A percentile compares a stretch with the other conserved stretches of the same genome.
Evolutionary conservation across 192 early-diverging fungal species (phyloP).

Genomic region (Coemansia sp.): DNA sequence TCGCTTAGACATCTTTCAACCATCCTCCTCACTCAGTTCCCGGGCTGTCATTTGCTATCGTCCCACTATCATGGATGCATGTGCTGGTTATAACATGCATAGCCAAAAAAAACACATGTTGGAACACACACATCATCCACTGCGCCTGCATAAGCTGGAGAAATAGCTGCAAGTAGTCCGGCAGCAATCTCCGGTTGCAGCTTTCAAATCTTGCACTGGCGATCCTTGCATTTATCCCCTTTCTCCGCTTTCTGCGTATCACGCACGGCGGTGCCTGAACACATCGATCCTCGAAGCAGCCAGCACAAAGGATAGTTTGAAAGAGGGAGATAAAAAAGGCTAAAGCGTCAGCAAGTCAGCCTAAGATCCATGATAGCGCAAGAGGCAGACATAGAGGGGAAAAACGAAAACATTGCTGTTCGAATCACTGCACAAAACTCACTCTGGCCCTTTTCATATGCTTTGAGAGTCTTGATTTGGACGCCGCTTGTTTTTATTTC

Average conservation of each 20-base stretch:
- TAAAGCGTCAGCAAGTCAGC: neutral
- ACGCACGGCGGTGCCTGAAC: neutral
- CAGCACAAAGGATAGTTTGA: neutral
- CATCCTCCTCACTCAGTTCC: neutral
- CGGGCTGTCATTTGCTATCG: neutral
- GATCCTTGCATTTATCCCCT: constrained; percentile 10
- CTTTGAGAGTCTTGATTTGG: no score
- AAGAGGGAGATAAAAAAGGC: neutral
- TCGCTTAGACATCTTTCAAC: neutral
- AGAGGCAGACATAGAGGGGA: neutral
- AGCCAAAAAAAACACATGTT: neutral
- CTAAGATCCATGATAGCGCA: neutral
- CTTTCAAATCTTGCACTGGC: constrained; percentile 3
- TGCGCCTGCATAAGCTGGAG: neutral
- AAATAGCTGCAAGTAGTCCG: neutral
- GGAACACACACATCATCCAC: neutral
- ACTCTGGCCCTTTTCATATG: neutral
- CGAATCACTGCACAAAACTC: neutral
- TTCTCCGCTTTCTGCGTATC: neutral
- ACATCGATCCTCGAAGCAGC: neutral
- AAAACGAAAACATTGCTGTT: constrained; percentile 1
- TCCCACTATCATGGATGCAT: neutral
- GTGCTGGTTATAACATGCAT: neutral
- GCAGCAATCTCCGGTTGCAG: neutral
- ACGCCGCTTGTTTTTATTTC: neutral